Percentiles rank a stretch among this genome's conserved stretches.
Evolutionary conservation across 2,329 filamentous ascomycete species (phyloP).

Genomic region (Trichoderma arundinaceum): DNA sequence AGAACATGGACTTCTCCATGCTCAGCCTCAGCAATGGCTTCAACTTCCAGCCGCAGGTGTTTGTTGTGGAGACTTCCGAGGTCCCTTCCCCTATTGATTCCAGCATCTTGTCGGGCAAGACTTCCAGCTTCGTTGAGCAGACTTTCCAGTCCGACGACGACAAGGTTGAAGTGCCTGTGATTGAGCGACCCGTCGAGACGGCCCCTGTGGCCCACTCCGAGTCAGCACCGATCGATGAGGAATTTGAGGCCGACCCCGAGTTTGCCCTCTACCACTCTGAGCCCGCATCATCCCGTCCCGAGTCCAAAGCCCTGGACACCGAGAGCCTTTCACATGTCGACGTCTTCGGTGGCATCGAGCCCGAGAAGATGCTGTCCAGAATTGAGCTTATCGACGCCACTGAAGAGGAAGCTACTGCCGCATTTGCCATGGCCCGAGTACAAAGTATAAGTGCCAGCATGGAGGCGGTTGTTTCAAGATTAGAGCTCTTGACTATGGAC

Average conservation of each 20-base stretch:
- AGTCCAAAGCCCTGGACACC: conserved; percentile 46
- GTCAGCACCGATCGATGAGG: conserved; percentile 51
- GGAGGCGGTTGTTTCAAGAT: conserved; percentile 45
- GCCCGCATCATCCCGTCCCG: conserved; percentile 36
- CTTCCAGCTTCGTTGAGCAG: conserved; percentile 57
- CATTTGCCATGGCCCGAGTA: conserved; percentile 55
- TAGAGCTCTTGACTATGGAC: conserved; percentile 47
- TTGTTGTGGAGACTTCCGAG: conserved; percentile 74
- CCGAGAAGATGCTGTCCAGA: conserved; percentile 67
- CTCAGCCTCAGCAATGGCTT: conserved; percentile 65
- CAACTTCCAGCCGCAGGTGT: conserved; percentile 73
- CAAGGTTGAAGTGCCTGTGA: conserved; percentile 61
- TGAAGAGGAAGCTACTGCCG: conserved; percentile 54
- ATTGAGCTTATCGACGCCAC: conserved; percentile 68
- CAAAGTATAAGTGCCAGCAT: conserved; percentile 53
- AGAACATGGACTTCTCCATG: conserved; percentile 74
- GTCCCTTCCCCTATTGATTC: conserved; percentile 65
- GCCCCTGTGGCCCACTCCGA: conserved; percentile 39
- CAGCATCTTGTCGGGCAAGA: conserved; percentile 73
- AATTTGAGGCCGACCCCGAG: conserved; percentile 67
- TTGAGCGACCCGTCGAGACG: conserved; percentile 56
- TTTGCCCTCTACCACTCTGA: conserved; percentile 65
- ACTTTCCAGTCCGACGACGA: conserved; percentile 54
- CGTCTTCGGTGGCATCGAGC: conserved; percentile 60
- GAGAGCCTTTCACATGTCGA: conserved; percentile 49